Conservation (phyloP, 1,284 basidiomycete genomes). For the Papiliotrema nemorosa region DNA sequence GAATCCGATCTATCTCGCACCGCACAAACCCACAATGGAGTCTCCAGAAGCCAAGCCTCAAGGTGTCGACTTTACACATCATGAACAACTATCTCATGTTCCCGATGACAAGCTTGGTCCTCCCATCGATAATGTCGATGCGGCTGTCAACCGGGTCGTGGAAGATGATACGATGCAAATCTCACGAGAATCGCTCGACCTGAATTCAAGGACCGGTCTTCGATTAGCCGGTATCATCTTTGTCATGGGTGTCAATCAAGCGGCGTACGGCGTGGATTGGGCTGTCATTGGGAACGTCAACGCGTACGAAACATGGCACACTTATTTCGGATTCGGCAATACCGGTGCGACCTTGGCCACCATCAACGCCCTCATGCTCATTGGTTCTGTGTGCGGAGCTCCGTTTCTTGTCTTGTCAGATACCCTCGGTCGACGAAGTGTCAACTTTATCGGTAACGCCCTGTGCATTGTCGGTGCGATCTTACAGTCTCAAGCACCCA, state of each 20-base stretch:
- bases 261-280: not conserved
- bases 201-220: constrained; percentile 2
- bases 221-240: constrained; percentile 3
- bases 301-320: not conserved
- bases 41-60: not conserved
- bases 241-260: constrained; percentile 7
- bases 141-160: constrained; percentile 1
- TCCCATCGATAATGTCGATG: not conserved
- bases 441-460: not conserved
- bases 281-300: constrained; percentile 1
- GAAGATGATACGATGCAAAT: constrained; percentile 6
- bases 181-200: not conserved
- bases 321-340: not conserved
- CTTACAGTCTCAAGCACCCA: constrained; percentile 3
- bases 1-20: too few relatives aligned
- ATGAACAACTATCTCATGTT: not conserved
- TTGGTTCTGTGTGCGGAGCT: not conserved
- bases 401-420: not conserved
- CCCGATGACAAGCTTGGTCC: not conserved
- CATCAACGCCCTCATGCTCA: not conserved
- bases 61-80: not conserved
- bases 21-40: too few relatives aligned
- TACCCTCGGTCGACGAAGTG: not conserved
- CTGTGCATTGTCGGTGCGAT: constrained; percentile 2
- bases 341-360: not conserved